These are phyloP conservation scores for barrel medic (Medicago truncatula) DNA, from an alignment of 306 rosid species.

Conservation along the genomic window MtrunA17r5.0-ANR NC_053045.1:16615001-16615500, in stretches of 20 bases:
- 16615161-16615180: constrained; percentile 64
- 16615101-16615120: constrained; percentile 56
- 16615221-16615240: constrained; percentile 65
- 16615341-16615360: no score
- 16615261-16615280: no score
- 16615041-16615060: constrained; percentile 36
- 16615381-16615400: no score
- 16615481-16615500: no score
- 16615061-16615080: constrained; percentile 58
- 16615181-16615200: constrained; percentile 60
- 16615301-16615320: no score
- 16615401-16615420: neutral
- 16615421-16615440: no score
- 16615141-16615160: constrained; percentile 66
- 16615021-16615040: neutral
- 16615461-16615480: no score
- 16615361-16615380: no score
- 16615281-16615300: neutral
- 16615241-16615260: constrained; percentile 53
- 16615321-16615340: no score
- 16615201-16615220: constrained; percentile 46
- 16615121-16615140: constrained; percentile 42
- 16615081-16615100: constrained; percentile 46
- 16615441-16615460: no score
- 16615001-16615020: no score